Conservation (phyloP, 148 eudicot genomes). For the Nepenthes mirabilis region DNA sequence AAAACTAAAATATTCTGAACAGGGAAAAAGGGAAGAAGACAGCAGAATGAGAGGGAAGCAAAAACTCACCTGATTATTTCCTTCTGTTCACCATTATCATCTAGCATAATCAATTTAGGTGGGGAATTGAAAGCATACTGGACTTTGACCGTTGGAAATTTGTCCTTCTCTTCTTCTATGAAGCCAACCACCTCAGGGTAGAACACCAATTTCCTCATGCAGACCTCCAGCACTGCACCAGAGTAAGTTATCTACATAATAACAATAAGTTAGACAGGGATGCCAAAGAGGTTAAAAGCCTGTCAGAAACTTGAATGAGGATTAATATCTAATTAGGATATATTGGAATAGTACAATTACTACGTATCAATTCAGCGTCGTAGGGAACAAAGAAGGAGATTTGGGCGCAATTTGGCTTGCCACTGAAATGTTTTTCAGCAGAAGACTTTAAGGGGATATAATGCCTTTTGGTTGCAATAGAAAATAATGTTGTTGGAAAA, state of each 20-base stretch:
- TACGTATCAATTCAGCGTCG: too few species aligned
- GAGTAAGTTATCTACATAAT: slow-evolving; percentile 46
- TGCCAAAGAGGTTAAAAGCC: too few species aligned
- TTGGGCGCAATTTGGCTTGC: too few species aligned
- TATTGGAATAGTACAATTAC: too few species aligned
- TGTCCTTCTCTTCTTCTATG: slow-evolving; percentile 83
- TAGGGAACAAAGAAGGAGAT: too few species aligned
- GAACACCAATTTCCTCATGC: slow-evolving; percentile 92
- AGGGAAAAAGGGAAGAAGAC: background rate
- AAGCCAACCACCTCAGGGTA: slow-evolving; percentile 87
- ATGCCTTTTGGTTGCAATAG: too few species aligned
- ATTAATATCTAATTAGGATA: too few species aligned
- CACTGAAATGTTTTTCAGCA: too few species aligned
- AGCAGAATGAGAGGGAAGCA: background rate
- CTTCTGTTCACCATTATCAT: slow-evolving; percentile 59
- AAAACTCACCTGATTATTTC: slow-evolving; percentile 57
- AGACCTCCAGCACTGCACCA: slow-evolving; percentile 72
- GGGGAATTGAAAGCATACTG: slow-evolving; percentile 78
- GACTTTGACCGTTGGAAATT: slow-evolving; percentile 68
- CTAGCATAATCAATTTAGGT: slow-evolving; percentile 88
- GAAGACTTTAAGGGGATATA: too few species aligned
- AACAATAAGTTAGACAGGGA: too few species aligned
- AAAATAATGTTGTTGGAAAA: too few species aligned
- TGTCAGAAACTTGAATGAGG: too few species aligned
- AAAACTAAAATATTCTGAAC: background rate